Percentiles rank a stretch among this genome's conserved stretches.
phyloP scores from a whole-genome alignment of 2,329 filamentous ascomycete genomes.

The Sporothrix phasma region DNA sequence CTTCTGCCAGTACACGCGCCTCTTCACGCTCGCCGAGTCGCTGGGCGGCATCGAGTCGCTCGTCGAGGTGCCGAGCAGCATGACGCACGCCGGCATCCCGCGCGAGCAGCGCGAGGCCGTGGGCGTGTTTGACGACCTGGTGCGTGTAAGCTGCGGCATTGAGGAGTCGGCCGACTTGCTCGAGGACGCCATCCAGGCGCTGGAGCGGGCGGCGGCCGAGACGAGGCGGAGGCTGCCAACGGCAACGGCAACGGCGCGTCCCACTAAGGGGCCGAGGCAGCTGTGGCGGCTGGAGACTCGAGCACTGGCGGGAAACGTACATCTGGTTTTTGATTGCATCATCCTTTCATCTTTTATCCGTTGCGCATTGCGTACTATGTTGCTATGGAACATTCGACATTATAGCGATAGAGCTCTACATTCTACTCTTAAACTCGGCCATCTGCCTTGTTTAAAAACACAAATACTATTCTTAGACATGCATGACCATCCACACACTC shows the following conservation, averaged over 20 bases:
- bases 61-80: constrained; percentile 83
- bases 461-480: background rate
- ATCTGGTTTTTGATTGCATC: background rate
- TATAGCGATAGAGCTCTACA: background rate
- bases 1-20: constrained; percentile 80
- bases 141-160: constrained; percentile 86
- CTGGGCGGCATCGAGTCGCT: constrained; percentile 83
- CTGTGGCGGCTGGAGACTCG: background rate
- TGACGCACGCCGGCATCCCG: constrained; percentile 96
- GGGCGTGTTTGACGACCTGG: constrained; percentile 89
- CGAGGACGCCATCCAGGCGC: constrained; percentile 66
- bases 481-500: background rate
- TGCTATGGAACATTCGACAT: background rate
- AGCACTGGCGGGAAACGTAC: background rate
- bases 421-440: background rate
- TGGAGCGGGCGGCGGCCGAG: constrained; percentile 54
- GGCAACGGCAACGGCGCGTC: constrained; percentile 6
- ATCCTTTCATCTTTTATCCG: background rate
- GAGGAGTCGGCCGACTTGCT: constrained; percentile 82
- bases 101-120: constrained; percentile 81
- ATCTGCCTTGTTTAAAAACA: background rate
- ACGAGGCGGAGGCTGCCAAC: background rate
- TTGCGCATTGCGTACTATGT: background rate
- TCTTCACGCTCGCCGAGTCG: constrained; percentile 90
- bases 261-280: background rate